These are phyloP conservation scores for Myriosclerotinia curreyana DNA, from an alignment of 2,329 filamentous ascomycete genomes.

Conservation along the genomic window DNA sequence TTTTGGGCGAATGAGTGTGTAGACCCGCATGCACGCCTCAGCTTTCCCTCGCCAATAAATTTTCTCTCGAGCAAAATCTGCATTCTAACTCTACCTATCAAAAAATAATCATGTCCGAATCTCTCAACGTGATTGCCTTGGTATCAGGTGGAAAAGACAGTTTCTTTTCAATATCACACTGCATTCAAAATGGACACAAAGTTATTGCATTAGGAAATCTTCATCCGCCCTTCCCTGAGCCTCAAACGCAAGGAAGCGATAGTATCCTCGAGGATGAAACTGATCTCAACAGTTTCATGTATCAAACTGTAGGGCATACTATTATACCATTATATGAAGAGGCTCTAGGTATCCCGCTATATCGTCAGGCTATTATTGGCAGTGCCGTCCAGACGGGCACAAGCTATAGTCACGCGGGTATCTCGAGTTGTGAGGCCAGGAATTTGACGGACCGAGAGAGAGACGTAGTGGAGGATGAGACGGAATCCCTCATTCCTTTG, in stretches of 20 bases:
- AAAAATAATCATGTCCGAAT: slow-evolving; percentile 43
- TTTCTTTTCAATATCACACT: slow-evolving; percentile 89
- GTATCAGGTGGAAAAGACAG: slow-evolving; percentile 98
- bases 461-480: slow-evolving; percentile 62
- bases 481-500: slow-evolving; percentile 78
- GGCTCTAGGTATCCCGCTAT: slow-evolving; percentile 78
- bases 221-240: slow-evolving; percentile 52
- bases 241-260: not conserved
- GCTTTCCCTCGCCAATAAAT: not conserved
- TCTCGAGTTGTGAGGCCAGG: slow-evolving; percentile 29
- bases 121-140: slow-evolving; percentile 78
- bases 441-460: not conserved
- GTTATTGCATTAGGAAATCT: slow-evolving; percentile 89
- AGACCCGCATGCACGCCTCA: not conserved
- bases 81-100: not conserved
- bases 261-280: slow-evolving; percentile 44
- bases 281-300: slow-evolving; percentile 98
- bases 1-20: not conserved
- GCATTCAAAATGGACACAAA: slow-evolving; percentile 77
- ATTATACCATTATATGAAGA: slow-evolving; percentile 80
- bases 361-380: slow-evolving; percentile 73
- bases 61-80: slow-evolving; percentile 9
- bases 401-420: slow-evolving; percentile 55
- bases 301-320: slow-evolving; percentile 91
- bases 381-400: slow-evolving; percentile 65